Evolutionary conservation across 2,329 filamentous ascomycete genomes (phyloP).

Genomic region (Xylariomycetidae sp.): DNA sequence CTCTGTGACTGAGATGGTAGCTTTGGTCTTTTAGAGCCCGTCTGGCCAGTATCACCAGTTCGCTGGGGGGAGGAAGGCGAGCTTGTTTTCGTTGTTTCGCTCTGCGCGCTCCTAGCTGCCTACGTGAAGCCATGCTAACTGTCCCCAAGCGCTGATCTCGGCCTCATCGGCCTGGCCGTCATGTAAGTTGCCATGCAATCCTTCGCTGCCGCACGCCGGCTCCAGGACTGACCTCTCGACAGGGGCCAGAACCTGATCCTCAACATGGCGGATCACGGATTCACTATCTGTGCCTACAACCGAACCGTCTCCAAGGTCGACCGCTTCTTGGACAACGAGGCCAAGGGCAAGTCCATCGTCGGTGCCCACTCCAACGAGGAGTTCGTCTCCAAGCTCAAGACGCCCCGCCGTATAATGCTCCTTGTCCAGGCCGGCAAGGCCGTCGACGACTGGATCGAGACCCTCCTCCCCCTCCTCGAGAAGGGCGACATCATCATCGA

Average conservation of each 20-base stretch:
- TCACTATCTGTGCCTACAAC: constrained; percentile 98
- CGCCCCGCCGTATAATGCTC: constrained; percentile 93
- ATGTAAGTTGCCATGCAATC: constrained; percentile 57
- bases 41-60: constrained; percentile 61
- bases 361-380: constrained; percentile 92
- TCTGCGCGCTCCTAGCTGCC: constrained; percentile 14
- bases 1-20: constrained; percentile 24
- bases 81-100: constrained; percentile 20
- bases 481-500: constrained; percentile 98
- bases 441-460: constrained; percentile 98
- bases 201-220: constrained; percentile 3
- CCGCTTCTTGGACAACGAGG: constrained; percentile 83
- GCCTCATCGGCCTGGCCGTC: constrained; percentile 88
- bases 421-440: constrained; percentile 97
- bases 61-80: constrained; percentile 55
- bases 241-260: constrained; percentile 82
- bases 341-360: constrained; percentile 91
- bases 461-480: constrained; percentile 76
- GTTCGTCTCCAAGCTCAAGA: constrained; percentile 95
- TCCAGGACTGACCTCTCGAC: constrained; percentile 1
- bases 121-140: constrained; percentile 47
- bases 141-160: constrained; percentile 71
- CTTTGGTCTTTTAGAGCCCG: constrained; percentile 54
- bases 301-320: constrained; percentile 98
- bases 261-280: constrained; percentile 85